Evolutionary conservation across 2,329 filamentous ascomycete species (phyloP).

Genomic region (Moelleriella libera): DNA sequence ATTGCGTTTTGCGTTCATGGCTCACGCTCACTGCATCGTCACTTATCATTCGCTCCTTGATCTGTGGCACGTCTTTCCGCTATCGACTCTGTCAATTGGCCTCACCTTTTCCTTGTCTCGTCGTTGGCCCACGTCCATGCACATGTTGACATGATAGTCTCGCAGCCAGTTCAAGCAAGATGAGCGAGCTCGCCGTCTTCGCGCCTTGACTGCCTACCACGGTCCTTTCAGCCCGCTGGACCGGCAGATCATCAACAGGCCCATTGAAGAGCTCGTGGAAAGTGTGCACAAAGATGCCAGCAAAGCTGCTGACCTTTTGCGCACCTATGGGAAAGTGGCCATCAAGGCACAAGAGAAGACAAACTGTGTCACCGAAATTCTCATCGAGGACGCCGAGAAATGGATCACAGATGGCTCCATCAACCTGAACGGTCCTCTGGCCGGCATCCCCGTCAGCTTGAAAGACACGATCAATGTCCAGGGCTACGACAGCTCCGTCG

Average conservation of each 20-base stretch:
- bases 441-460: constrained; percentile 73
- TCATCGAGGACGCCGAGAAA: constrained; percentile 62
- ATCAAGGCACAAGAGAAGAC: constrained; percentile 73
- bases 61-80: background rate
- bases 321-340: constrained; percentile 75
- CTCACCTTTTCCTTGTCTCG: background rate
- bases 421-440: constrained; percentile 69
- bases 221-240: constrained; percentile 51
- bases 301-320: constrained; percentile 60
- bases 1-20: background rate
- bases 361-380: constrained; percentile 79
- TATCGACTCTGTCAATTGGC: background rate
- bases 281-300: constrained; percentile 58
- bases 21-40: background rate
- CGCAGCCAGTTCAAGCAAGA: constrained; percentile 64
- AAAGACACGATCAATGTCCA: constrained; percentile 71
- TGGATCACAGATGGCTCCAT: constrained; percentile 47
- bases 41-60: background rate
- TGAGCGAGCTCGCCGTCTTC: constrained; percentile 57
- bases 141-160: constrained; percentile 12
- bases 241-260: constrained; percentile 50
- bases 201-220: constrained; percentile 51
- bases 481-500: constrained; percentile 72
- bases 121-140: too few species aligned
- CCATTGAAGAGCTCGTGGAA: constrained; percentile 65